phyloP scores from a whole-genome alignment of 2,329 filamentous ascomycete genomes.

The Verticillium nonalfalfae region DNA sequence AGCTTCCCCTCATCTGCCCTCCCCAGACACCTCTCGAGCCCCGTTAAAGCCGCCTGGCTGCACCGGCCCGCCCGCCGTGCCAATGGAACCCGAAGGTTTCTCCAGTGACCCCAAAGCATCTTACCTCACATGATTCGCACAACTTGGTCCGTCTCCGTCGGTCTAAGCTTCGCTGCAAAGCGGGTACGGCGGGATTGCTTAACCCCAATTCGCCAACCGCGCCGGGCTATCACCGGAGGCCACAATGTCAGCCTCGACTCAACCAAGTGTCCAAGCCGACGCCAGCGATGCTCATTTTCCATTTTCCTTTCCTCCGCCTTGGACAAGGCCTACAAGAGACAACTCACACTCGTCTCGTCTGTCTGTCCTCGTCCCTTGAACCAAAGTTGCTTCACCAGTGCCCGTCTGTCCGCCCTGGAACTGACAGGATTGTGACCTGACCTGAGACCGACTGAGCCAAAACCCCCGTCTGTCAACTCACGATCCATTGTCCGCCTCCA shows the following conservation, averaged over 20 bases:
- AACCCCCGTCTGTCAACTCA: neutral
- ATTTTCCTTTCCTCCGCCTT: neutral
- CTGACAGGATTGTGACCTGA: neutral
- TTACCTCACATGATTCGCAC: constrained; percentile 2
- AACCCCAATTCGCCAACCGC: neutral
- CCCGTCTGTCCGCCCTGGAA: constrained; percentile 1
- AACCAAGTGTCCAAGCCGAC: neutral
- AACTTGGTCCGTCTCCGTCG: neutral
- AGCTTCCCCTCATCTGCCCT: neutral
- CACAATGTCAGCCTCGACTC: constrained; percentile 1
- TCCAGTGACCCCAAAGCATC: neutral
- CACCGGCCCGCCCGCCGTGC: constrained; percentile 2
- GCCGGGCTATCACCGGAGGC: neutral
- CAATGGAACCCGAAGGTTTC: neutral
- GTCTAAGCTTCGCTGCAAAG: constrained; percentile 1
- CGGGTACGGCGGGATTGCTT: constrained; percentile 3
- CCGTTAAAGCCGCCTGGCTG: constrained; percentile 3
- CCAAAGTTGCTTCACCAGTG: neutral
- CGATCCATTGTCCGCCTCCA: neutral
- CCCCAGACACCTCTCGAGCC: neutral
- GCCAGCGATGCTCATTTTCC: neutral
- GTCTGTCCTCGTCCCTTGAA: neutral
- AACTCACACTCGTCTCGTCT: constrained; percentile 1
- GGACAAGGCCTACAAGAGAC: constrained; percentile 2
- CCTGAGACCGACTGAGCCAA: constrained; percentile 3